These are phyloP conservation scores for Spirogloea muscicola DNA, from an alignment of 139 green algal genomes.

Conservation along the genomic window DNA sequence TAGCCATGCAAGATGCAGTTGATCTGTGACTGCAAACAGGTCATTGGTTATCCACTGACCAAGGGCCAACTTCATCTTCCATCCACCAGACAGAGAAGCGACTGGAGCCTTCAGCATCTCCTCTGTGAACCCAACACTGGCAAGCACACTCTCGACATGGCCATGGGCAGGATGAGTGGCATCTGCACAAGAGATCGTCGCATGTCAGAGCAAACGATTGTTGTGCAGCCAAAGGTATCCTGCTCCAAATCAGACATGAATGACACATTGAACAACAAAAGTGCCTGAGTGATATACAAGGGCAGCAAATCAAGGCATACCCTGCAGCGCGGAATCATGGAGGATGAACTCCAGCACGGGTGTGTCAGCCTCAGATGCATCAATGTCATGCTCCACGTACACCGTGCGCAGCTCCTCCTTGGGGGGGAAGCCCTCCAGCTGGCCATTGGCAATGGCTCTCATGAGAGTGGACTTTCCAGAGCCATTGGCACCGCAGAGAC, in stretches of 20 bases:
- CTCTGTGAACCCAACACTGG: constrained; percentile 72
- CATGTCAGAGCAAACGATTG: too few relatives aligned
- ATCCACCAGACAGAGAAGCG: constrained; percentile 51
- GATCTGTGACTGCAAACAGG: too few relatives aligned
- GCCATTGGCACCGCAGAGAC: constrained; percentile 53
- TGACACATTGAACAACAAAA: too few relatives aligned
- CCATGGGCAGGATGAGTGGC: too few relatives aligned
- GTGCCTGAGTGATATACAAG: too few relatives aligned
- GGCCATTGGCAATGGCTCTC: constrained; percentile 53
- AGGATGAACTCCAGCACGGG: constrained; percentile 54
- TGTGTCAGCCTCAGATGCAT: constrained; percentile 23
- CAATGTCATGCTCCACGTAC: constrained; percentile 55
- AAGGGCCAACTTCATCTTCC: constrained; percentile 50
- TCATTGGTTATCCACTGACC: too few relatives aligned
- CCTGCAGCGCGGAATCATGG: constrained; percentile 2
- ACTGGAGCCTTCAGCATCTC: constrained; percentile 59
- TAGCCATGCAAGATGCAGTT: too few relatives aligned
- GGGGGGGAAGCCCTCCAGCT: constrained; percentile 54
- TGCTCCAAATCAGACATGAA: too few relatives aligned
- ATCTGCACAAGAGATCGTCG: too few relatives aligned
- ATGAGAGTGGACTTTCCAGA: constrained; percentile 56
- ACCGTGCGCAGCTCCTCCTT: constrained; percentile 40
- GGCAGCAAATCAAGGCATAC: constrained; percentile 4
- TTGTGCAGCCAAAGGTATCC: too few relatives aligned
- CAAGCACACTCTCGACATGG: constrained; percentile 51